phyloP scores from a whole-genome alignment of 768 basidiomycete genomes.

The Lentinula sp. region DNA sequence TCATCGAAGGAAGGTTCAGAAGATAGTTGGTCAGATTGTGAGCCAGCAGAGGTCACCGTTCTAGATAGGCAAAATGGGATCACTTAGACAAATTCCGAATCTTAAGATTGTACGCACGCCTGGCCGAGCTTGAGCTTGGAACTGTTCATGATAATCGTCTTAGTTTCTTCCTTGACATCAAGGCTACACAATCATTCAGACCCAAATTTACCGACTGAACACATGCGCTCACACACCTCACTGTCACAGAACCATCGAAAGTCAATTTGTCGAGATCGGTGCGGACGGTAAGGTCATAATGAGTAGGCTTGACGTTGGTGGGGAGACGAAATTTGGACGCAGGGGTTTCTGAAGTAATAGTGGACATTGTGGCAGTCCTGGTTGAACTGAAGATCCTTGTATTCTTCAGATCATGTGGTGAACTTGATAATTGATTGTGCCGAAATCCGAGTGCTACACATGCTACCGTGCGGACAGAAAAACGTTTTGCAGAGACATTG shows the following conservation, averaged over 20 bases:
- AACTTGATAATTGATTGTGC: slow-evolving; percentile 1
- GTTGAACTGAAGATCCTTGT: background rate
- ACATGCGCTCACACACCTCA: slow-evolving; percentile 13
- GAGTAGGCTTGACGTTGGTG: slow-evolving; percentile 39
- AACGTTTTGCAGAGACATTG: background rate
- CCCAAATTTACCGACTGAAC: background rate
- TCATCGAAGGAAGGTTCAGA: slow-evolving; percentile 49
- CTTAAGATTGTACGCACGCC: slow-evolving; percentile 25
- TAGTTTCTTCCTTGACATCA: slow-evolving; percentile 36
- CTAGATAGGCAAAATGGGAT: slow-evolving; percentile 14
- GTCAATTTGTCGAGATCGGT: slow-evolving; percentile 55
- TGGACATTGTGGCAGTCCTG: slow-evolving; percentile 1
- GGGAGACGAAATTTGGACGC: slow-evolving; percentile 34
- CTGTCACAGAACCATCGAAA: slow-evolving; percentile 53
- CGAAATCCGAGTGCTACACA: background rate
- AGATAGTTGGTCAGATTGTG: slow-evolving; percentile 40
- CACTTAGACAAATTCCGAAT: background rate
- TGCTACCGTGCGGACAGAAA: background rate
- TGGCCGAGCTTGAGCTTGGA: slow-evolving; percentile 32
- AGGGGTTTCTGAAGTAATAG: background rate
- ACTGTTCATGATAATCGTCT: slow-evolving; percentile 41
- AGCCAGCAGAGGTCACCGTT: slow-evolving; percentile 48
- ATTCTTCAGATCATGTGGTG: slow-evolving; percentile 4
- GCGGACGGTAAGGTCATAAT: slow-evolving; percentile 51
- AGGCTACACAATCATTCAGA: slow-evolving; percentile 24